Conservation (phyloP, 768 basidiomycete genomes). For the Lentinula sp. region DNA sequence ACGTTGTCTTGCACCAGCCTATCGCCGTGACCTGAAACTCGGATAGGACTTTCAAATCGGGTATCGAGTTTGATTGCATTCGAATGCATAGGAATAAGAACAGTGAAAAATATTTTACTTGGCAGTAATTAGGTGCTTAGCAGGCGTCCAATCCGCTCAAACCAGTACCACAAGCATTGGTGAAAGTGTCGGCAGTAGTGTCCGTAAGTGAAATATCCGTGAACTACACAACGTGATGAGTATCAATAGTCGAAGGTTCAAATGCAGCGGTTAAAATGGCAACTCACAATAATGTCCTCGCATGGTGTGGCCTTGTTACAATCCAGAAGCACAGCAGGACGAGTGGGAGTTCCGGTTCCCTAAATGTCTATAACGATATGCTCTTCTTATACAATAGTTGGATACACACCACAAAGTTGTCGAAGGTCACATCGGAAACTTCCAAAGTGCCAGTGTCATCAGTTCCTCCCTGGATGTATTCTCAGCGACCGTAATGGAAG, state of each 20-base stretch:
- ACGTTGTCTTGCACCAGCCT: too few species aligned
- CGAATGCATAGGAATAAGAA: neutral
- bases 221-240: slow-evolving; percentile 4
- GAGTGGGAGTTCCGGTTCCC: slow-evolving; percentile 17
- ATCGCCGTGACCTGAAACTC: too few species aligned
- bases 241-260: neutral
- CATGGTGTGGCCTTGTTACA: slow-evolving; percentile 17
- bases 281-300: slow-evolving; percentile 10
- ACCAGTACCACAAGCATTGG: slow-evolving; percentile 16
- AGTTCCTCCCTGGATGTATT: neutral
- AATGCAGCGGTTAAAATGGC: neutral
- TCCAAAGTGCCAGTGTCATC: slow-evolving; percentile 10
- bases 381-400: neutral
- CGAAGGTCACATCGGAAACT: slow-evolving; percentile 12
- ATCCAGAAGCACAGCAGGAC: slow-evolving; percentile 15
- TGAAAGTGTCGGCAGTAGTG: slow-evolving; percentile 11
- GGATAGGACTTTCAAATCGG: too few species aligned
- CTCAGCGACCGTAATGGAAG: neutral
- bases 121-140: neutral
- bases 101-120: neutral
- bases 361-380: neutral
- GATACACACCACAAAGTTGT: slow-evolving; percentile 4
- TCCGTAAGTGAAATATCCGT: slow-evolving; percentile 8
- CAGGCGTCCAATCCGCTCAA: slow-evolving; percentile 6
- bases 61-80: too few species aligned